Evolutionary conservation across 345 rosid genomes (phyloP).

Genomic region (Heritiera littoralis): DNA sequence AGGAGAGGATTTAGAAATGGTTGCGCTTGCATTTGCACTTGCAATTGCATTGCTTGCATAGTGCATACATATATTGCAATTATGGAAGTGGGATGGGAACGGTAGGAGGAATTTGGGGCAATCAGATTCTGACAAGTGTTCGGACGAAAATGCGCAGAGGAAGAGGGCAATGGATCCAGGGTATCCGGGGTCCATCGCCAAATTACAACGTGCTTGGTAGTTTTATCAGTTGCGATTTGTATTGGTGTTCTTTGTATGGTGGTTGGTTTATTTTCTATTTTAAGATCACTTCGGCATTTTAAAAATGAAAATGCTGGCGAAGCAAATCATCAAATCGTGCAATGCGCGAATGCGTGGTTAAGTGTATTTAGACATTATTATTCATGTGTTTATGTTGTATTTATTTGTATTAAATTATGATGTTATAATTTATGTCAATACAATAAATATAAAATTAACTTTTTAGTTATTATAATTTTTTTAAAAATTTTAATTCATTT

Average conservation of each 20-base stretch:
- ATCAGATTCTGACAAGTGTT: background rate
- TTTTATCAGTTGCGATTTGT: background rate
- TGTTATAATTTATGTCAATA: too few relatives aligned
- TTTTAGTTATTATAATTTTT: too few relatives aligned
- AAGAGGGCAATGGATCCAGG: background rate
- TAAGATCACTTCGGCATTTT: too few relatives aligned
- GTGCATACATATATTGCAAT: constrained; percentile 1
- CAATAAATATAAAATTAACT: too few relatives aligned
- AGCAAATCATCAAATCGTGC: background rate
- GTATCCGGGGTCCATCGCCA: background rate
- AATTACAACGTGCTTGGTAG: background rate
- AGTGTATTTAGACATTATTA: too few relatives aligned
- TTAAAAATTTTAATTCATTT: too few relatives aligned
- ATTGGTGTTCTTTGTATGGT: background rate
- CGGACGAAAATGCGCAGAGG: background rate
- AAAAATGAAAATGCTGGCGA: background rate
- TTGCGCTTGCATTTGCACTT: background rate
- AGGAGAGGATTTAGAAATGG: constrained; percentile 7
- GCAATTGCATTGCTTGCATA: background rate
- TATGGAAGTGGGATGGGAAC: background rate
- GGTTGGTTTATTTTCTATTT: background rate
- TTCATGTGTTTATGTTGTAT: too few relatives aligned
- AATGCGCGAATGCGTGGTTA: too few relatives aligned
- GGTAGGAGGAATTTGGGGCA: background rate
- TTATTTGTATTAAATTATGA: too few relatives aligned